A percentile compares a stretch with the other conserved stretches of the same genome.
phyloP scores from a whole-genome alignment of 352 stramenopile species.

The Phytophthora ramorum region DNA sequence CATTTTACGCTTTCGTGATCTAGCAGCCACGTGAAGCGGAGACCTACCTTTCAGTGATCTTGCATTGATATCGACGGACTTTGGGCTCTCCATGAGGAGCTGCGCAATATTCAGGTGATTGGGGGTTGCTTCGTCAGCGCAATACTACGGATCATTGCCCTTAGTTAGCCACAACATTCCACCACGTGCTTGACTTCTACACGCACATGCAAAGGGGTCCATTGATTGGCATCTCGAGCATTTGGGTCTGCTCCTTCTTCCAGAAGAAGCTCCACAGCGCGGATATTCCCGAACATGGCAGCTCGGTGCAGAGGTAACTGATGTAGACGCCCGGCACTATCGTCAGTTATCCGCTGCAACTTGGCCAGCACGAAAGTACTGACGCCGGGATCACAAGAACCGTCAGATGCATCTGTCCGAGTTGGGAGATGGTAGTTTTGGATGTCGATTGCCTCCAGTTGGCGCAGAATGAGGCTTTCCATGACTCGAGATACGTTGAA shows the following conservation, averaged over 20 bases:
- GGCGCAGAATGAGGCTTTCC: conserved; percentile 39
- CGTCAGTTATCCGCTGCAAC: conserved; percentile 27
- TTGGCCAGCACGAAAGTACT: conserved; percentile 52
- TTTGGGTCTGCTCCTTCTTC: conserved; percentile 43
- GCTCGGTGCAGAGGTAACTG: conserved; percentile 56
- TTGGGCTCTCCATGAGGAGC: conserved; percentile 35
- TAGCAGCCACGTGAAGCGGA: conserved; percentile 54
- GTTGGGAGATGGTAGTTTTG: conserved; percentile 28
- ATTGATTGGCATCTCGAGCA: conserved; percentile 60
- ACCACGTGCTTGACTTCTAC: neutral
- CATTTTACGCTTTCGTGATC: conserved; percentile 5
- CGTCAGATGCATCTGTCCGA: neutral
- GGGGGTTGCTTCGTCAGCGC: conserved; percentile 40
- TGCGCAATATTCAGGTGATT: conserved; percentile 47
- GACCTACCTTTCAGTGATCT: conserved; percentile 60
- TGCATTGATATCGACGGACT: conserved; percentile 40
- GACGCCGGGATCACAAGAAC: conserved; percentile 37
- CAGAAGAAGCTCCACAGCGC: conserved; percentile 48
- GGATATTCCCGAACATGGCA: conserved; percentile 52
- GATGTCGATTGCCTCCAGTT: conserved; percentile 50
- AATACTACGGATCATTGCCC: conserved; percentile 42
- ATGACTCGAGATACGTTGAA: conserved; percentile 31
- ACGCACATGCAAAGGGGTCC: conserved; percentile 69
- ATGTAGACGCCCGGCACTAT: conserved; percentile 33
- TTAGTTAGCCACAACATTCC: neutral